Base-by-base conservation (phyloP, 495 filamentous ascomycete genomes). In the Tuber microsphaerosporum region DNA sequence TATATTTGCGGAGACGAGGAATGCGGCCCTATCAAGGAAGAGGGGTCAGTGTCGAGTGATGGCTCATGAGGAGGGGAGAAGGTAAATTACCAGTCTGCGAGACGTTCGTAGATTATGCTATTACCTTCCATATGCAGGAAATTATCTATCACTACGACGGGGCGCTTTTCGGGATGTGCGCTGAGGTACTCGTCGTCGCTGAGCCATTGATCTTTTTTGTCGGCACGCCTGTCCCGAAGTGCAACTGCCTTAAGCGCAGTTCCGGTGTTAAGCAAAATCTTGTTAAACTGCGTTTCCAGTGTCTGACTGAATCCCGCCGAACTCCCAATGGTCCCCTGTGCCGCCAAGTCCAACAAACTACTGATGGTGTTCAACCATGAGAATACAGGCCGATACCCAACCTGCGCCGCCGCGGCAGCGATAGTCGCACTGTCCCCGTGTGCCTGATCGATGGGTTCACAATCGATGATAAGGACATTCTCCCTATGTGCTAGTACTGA, bases 231-330 rank as follows among this genome's bases (percentile, higher is more conserved):
- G 26, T 84, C 85, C 56, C 90, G 87, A 9, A 99, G 85, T 0
- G 91, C 91, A 41, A 97, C 89, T 26, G 88, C 84, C 79, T 91
- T 93, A 70, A 99, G 86, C 10, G 96, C 94, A 6, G 88, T 88
- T 6, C 91, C 89, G 0, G 96, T 92, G 76, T 91, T 97, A 76
- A 94, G 92, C 84, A 92, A 90, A 75, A 99, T 97, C 85, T 98
- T 99, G 82, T 88, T 89, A 7, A 99, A 85, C 81, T 99, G 95
- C 0, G 90, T 90, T 82, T 99, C 95, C 31, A 98, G 84, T 0
- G 94, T 98, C 83, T 99, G 95, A 0, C 92, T 95, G 83, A 99
- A 97, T 1, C 95, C 95, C 20, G 96, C 91, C 81, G 97, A 97
- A 69, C 94, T 91, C 19, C 95, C 95, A 51, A 96, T 97, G 48